Base-by-base conservation (phyloP, 805 yeast species). In the Schizosaccharomyces pombe region DNA sequence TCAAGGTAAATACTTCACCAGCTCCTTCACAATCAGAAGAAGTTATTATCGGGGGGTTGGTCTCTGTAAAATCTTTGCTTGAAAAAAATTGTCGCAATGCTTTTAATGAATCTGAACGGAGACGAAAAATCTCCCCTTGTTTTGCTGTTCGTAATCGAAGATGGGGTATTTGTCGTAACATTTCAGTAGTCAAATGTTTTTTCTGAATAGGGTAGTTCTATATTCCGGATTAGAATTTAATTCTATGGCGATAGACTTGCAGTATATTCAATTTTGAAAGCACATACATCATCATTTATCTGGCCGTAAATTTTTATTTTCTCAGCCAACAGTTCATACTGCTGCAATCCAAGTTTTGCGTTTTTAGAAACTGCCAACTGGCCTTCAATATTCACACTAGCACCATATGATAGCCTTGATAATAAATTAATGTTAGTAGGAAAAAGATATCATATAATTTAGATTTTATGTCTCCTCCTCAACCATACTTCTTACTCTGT, bases 21-120 rank as follows among this genome's bases (percentile, higher is more conserved):
- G 94, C 96, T 16, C 98, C 97, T 68, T 91, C 99, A 64, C 97
- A 89, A 64, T 91, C 98, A 1, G 93, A 77, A 9, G 84, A 72
- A 0, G 98, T 91, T 24, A 89, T 68, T 11, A 89, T 61, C 5
- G 99, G 98, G 2, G 97, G 94, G 28, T 79, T 71, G 0, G 84
- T 85, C 67, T 85, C 87, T 12, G 72, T 67, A 59, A 84, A 85
- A 12, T 74, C 74, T 19, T 72, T 60, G 0, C 62, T 55, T 19
- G 70, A 67, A 64, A 85, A 84, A 60, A 76, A 84, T 2, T 68
- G 68, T 43, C 72, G 66, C 5, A 86, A 60, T 31, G 70, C 64
- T 1, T 68, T 58, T 59, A 85, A 85, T 1, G 83, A 70, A 51
- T 68, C 69, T 0, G 95, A 83, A 60, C 97, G 71, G 58, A 82